Evolutionary conservation across 116 monocot genomes (phyloP), one percentile per base, ranked within the genome.

Genomic region (Phalaenopsis hybrid): DNA sequence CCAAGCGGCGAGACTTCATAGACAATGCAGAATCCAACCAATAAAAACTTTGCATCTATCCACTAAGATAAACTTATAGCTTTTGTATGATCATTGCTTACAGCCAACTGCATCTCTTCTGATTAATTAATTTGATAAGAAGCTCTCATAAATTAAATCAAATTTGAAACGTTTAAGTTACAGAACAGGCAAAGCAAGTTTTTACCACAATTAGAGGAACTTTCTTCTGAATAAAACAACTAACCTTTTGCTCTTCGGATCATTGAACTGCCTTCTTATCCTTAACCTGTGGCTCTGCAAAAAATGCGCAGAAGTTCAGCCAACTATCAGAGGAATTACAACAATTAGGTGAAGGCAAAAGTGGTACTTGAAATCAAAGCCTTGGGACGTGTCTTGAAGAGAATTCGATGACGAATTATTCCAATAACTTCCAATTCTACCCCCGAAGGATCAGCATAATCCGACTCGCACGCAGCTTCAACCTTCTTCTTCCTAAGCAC

Each of bases 331-430:
- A n/a, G 34, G 10, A 78, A 83, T 28, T 44, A 28, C 10, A 72
- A 11, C 34, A 25, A 77, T 28, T 33, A 81, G 16, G 44, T 43
- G 7, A 44, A 41, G 33, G 45, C 33, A 41, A 41, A 61, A 70
- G 6, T 50, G 21, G 20, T 86, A 93, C 93, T 89, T 77, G 95
- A 92, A 41, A 98, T 95, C 4, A 98, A 85, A 2, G 98, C 89
- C 74, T 89, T 98, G 25, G 98, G 98, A 37, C 95, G 89, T 78
- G 51, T 82, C 85, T 93, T 98, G 92, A 95, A 98, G 59, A 94
- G 84, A 51, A 98, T 94, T 76, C 85, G 89, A 34, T 97, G 91
- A 28, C 94, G 90, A 48, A 97, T 91, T 51, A 97, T 83, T 10
- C 93, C 94, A 33, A 93, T 79, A 4, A 93, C 93, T 84, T 97